Evolutionary conservation across 2,329 filamentous ascomycete genomes (phyloP), one percentile per base, ranked within the genome.

Genomic region (Claviceps lovelessii): DNA sequence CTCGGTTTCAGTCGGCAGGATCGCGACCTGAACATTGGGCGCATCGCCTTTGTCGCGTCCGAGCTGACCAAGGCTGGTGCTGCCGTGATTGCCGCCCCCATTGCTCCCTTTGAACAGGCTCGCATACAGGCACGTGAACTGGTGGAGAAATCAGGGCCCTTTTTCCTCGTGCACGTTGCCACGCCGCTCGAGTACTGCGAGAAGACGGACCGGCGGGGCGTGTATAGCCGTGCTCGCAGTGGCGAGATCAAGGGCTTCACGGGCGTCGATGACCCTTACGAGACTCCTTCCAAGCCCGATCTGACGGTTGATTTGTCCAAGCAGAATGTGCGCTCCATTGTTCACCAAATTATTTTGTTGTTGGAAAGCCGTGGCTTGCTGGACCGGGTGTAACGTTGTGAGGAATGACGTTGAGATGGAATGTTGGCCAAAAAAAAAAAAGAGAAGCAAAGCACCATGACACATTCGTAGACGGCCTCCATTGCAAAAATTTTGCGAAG

Each of bases 171-270:
- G 51, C 93, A 98, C 74, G 91, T 98, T 52, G 88, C 88, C 45
- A 98, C 93, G 49, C 83, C 88, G 31, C 83, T 98, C 59, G 90
- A 94, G 74, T 83, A 91, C 75, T 88, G 85, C 68, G 93, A 98
- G 80, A 88, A 88, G 81, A 96, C 89, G 35, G 93, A 98, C 73
- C 90, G 89, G 77, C 80, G 86, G 58, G 93, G 93, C 57, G 84
- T 95, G 67, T 98, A 97, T 73, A 79, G 79, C 61, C 81, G 82
- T 68, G 93, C 93, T 45, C 81, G 93, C 59, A 79, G 77, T 23
- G 93, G 93, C 56, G 87, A 95, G 76, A 94, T 98, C 73, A 93
- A 90, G 82, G 90, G 90, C 60, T 98, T 98, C 80, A 98, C 93
- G 8, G 93, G 93, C 65, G 90, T 98, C 55, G 91, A 97, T 68